Percentiles rank a stretch among this genome's conserved stretches.
phyloP scores from a whole-genome alignment of 73 alveolate genomes.

The Symbiodinium natans region DNA sequence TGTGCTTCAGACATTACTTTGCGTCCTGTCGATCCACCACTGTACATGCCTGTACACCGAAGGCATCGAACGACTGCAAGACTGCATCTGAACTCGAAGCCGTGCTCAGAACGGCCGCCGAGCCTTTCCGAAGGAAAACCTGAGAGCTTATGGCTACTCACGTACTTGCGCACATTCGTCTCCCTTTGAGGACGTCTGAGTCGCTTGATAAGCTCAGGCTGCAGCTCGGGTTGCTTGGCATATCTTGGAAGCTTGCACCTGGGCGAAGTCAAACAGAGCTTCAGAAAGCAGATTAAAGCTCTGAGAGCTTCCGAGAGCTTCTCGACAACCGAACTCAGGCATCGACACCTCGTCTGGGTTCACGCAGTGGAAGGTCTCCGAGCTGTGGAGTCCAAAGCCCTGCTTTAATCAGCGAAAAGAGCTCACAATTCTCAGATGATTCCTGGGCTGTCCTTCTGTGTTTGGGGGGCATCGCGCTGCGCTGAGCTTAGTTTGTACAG shows the following conservation, averaged over 20 bases:
- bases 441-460: neutral
- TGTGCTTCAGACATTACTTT: too few relatives aligned
- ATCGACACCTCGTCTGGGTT: constrained; percentile 14
- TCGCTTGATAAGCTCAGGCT: neutral
- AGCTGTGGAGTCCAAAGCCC: constrained; percentile 79
- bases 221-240: constrained; percentile 46
- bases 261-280: neutral
- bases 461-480: neutral
- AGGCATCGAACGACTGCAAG: too few relatives aligned
- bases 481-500: neutral
- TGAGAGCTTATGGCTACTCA: neutral
- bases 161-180: neutral
- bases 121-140: constrained; percentile 65
- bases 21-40: too few relatives aligned
- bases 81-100: neutral
- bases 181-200: neutral
- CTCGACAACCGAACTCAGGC: neutral
- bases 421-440: neutral
- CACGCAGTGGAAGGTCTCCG: constrained; percentile 52
- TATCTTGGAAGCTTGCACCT: constrained; percentile 14
- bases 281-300: too few relatives aligned
- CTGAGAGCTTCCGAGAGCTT: neutral
- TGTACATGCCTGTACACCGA: neutral
- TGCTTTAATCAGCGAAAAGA: neutral
- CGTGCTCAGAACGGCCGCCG: constrained; percentile 41